Evolutionary conservation across 2,329 filamentous ascomycete species (phyloP), one percentile per base, ranked within the genome.

Genomic region (Pleoardoris graminearum): DNA sequence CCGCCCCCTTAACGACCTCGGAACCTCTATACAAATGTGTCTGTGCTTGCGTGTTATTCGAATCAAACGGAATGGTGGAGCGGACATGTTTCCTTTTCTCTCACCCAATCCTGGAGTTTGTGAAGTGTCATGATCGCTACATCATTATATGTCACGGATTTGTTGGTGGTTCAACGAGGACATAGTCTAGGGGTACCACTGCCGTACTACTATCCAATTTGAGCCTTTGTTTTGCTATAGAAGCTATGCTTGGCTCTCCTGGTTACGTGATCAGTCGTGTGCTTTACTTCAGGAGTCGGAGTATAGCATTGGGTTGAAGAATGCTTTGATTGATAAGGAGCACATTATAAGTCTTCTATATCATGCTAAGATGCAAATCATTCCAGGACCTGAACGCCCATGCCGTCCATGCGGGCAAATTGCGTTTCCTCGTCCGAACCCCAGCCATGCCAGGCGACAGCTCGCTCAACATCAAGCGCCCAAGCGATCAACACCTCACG

Each of bases 171-270:
- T 58, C 55, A 51, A 59, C 60, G 35, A 52, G 58, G 57, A 62
- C 68, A 63, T 62, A 68, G 63, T 69, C 62, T 63, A 59, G 69
- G 70, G 68, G 64, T 70, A 65, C 59, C 64, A n/a, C 69, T 68
- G 67, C 57, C 51, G 58, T 67, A 63, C 58, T 69, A 69, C 64
- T 68, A 68, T 66, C 63, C 66, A 72, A 71, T 72, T 71, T 69
- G 69, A 72, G 65, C 62, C 61, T 70, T 65, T 66, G 33, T 67
- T 58, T 69, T 63, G 52, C 46, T 63, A 63, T 61, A 63, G 48
- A 58, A 38, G n/a, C n/a, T n/a, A n/a, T 23, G 37, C 44, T 27
- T 41, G 6, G 36, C 47, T 45, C n/a, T 32, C 38, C n/a, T n/a
- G n/a, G n/a, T n/a, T n/a, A n/a, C n/a, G n/a, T n/a, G n/a, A n/a